Conservation (phyloP, 164 flowering plant genomes). For the Chimonanthus praecox region DNA sequence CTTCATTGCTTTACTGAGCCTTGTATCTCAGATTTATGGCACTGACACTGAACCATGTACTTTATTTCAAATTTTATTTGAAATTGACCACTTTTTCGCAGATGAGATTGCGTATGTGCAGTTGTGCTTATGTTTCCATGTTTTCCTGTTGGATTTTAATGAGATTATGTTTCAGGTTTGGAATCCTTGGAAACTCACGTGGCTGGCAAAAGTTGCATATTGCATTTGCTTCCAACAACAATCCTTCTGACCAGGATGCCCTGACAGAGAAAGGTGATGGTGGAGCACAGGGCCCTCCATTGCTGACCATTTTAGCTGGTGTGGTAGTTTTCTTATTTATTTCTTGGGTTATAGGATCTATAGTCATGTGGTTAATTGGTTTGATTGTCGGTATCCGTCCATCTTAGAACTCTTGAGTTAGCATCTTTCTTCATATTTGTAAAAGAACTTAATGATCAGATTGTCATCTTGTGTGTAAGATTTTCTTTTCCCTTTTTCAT, state of each 20-base stretch:
- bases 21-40: background rate
- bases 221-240: slow-evolving; percentile 6
- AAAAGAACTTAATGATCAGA: background rate
- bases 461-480: background rate
- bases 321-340: slow-evolving; percentile 12
- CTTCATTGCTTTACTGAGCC: too few relatives aligned
- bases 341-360: slow-evolving; percentile 18
- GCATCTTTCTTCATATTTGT: background rate
- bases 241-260: slow-evolving; percentile 6
- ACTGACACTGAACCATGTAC: background rate
- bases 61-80: background rate
- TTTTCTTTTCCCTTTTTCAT: too few relatives aligned
- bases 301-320: slow-evolving; percentile 27
- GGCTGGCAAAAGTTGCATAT: slow-evolving; percentile 4
- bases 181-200: background rate
- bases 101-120: background rate
- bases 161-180: slow-evolving; percentile 9
- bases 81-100: background rate
- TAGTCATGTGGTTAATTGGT: slow-evolving; percentile 18
- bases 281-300: slow-evolving; percentile 19
- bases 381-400: slow-evolving; percentile 6
- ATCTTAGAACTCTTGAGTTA: background rate
- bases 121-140: background rate
- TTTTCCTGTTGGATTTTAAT: background rate
- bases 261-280: slow-evolving; percentile 1